Evolutionary conservation across 768 basidiomycete genomes (phyloP).

Genomic region (Crassisporium funariophilum): DNA sequence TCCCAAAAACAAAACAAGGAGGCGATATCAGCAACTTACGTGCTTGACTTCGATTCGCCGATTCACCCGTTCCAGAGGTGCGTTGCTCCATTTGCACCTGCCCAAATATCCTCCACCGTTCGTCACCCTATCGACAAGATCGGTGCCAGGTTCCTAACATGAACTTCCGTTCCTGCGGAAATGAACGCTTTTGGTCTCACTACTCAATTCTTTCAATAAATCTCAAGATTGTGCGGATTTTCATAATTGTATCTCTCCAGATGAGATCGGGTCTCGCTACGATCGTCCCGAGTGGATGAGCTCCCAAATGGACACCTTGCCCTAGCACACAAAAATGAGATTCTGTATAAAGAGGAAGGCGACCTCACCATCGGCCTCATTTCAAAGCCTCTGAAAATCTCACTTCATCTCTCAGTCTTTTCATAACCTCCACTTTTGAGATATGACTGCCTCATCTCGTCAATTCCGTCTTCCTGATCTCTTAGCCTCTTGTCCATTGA

Average conservation of each 20-base stretch:
- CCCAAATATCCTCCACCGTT: constrained; percentile 14
- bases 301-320: constrained; percentile 2
- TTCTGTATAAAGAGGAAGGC: constrained; percentile 18
- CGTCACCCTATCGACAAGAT: constrained; percentile 27
- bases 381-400: constrained; percentile 14
- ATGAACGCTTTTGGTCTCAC: constrained; percentile 25
- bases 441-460: constrained; percentile 24
- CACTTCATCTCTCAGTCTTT: constrained; percentile 15
- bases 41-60: neutral
- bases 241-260: constrained; percentile 25
- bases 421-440: too few species aligned
- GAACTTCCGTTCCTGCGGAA: constrained; percentile 30
- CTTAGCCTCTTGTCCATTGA: constrained; percentile 46
- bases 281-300: constrained; percentile 24
- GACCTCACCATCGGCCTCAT: constrained; percentile 6
- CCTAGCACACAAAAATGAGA: neutral
- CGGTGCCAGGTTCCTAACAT: constrained; percentile 28
- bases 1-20: constrained; percentile 5
- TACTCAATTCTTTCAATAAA: constrained; percentile 33
- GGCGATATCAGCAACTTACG: neutral
- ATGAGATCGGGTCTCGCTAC: constrained; percentile 35
- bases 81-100: constrained; percentile 25
- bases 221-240: constrained; percentile 39
- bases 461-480: constrained; percentile 62
- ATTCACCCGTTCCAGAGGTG: neutral